Conservation (phyloP, 345 rosid genomes). For the Moricandia moricandioides region DNA sequence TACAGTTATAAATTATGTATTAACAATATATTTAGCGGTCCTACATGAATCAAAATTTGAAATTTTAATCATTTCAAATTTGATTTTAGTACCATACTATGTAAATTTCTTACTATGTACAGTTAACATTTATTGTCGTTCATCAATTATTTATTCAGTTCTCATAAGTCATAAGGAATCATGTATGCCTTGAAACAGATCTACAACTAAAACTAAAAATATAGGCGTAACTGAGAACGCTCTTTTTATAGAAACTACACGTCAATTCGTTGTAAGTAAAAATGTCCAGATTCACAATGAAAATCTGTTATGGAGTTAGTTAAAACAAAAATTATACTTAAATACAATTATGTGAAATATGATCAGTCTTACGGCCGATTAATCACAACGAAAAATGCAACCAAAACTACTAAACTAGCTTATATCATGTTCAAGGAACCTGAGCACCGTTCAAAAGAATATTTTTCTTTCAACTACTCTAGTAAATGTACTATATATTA, state of each 20-base stretch:
- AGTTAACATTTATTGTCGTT: background rate
- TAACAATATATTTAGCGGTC: too few species aligned
- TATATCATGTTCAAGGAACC: too few species aligned
- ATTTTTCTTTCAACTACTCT: slow-evolving; percentile 12
- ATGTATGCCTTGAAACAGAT: slow-evolving; percentile 9
- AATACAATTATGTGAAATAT: background rate
- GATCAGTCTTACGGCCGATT: background rate
- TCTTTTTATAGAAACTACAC: background rate
- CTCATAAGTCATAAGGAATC: background rate
- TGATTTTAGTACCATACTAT: background rate
- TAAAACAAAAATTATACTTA: background rate
- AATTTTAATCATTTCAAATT: background rate
- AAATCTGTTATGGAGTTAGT: background rate
- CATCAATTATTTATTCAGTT: background rate
- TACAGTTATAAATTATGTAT: background rate
- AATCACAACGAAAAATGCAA: background rate
- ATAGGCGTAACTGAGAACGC: background rate
- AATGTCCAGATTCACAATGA: background rate
- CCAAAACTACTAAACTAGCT: too few species aligned
- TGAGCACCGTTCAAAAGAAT: too few species aligned
- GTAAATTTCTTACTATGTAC: background rate
- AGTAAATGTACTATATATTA: background rate
- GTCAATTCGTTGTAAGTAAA: slow-evolving; percentile 4
- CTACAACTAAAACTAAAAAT: background rate
- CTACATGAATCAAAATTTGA: background rate